These are phyloP conservation scores for Boletellus sp. DNA, from an alignment of 768 basidiomycete genomes.

Conservation along the genomic window DNA sequence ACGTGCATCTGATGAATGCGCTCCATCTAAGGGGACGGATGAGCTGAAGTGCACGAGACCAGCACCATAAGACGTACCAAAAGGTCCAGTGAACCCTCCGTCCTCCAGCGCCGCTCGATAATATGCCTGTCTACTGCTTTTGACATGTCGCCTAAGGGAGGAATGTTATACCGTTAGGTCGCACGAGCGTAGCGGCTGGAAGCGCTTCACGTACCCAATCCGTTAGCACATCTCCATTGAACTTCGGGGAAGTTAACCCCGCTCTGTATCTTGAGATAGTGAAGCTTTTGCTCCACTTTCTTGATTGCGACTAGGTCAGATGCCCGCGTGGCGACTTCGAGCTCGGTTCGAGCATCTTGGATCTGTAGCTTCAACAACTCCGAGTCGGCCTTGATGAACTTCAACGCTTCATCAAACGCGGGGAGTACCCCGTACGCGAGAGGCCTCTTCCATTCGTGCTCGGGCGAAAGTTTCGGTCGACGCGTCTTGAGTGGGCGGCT, in stretches of 20 bases:
- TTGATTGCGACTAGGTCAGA: constrained; percentile 39
- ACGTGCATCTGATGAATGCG: constrained; percentile 89
- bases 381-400: constrained; percentile 64
- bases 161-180: neutral
- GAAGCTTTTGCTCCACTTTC: constrained; percentile 44
- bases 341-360: constrained; percentile 16
- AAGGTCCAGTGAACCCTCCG: constrained; percentile 78
- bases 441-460: constrained; percentile 59
- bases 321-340: constrained; percentile 21
- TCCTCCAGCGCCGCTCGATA: constrained; percentile 80
- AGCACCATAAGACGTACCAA: constrained; percentile 43
- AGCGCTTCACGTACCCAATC: constrained; percentile 57
- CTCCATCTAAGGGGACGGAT: constrained; percentile 64
- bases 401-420: constrained; percentile 82
- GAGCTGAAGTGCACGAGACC: neutral
- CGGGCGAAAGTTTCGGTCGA: constrained; percentile 51
- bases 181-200: neutral
- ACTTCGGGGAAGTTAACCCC: constrained; percentile 81
- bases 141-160: constrained; percentile 60
- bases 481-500: constrained; percentile 26
- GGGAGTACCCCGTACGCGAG: constrained; percentile 60
- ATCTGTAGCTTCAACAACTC: constrained; percentile 36
- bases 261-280: constrained; percentile 73
- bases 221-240: constrained; percentile 74
- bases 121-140: constrained; percentile 73